A percentile compares a stretch with the other conserved stretches of the same genome.
phyloP scores from a whole-genome alignment of 257 asterid genomes.

The Solanum corneliomulleri region DNA sequence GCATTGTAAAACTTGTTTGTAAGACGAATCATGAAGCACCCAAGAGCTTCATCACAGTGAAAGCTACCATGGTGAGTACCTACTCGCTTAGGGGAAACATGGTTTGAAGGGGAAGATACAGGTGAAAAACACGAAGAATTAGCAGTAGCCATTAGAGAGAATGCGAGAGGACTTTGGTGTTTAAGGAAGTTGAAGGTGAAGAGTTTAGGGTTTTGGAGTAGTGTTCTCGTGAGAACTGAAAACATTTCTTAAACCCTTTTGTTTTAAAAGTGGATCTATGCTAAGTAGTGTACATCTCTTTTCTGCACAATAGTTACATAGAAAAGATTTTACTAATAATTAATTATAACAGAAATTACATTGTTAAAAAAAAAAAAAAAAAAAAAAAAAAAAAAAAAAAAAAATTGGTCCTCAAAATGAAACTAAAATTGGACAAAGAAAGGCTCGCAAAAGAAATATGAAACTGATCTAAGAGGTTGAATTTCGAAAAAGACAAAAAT shows the following conservation, averaged over 20 bases:
- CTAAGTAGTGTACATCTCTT: neutral
- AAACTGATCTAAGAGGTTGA: neutral
- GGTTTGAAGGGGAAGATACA: neutral
- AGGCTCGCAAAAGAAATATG: neutral
- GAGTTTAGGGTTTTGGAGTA: neutral
- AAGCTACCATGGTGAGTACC: constrained; percentile 19
- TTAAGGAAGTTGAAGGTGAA: neutral
- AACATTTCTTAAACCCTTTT: neutral
- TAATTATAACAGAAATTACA: too few species aligned
- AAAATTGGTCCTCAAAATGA: neutral
- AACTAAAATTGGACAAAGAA: neutral
- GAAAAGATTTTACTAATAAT: neutral
- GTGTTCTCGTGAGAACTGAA: neutral
- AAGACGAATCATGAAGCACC: constrained; percentile 17
- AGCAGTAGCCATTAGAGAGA: neutral
- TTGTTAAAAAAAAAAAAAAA: neutral
- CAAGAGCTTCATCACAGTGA: constrained; percentile 16
- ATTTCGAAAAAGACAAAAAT: neutral
- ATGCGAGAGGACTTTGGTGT: neutral
- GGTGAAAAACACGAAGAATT: neutral
- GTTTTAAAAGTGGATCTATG: neutral
- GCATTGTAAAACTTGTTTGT: constrained; percentile 8
- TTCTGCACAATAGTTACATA: neutral
- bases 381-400: too few species aligned
- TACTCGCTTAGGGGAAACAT: neutral